A percentile compares a stretch with the other conserved stretches of the same genome.
These are phyloP conservation scores for Neurospora terricola DNA, from an alignment of 495 filamentous ascomycete genomes.

Conservation along the genomic window DNA sequence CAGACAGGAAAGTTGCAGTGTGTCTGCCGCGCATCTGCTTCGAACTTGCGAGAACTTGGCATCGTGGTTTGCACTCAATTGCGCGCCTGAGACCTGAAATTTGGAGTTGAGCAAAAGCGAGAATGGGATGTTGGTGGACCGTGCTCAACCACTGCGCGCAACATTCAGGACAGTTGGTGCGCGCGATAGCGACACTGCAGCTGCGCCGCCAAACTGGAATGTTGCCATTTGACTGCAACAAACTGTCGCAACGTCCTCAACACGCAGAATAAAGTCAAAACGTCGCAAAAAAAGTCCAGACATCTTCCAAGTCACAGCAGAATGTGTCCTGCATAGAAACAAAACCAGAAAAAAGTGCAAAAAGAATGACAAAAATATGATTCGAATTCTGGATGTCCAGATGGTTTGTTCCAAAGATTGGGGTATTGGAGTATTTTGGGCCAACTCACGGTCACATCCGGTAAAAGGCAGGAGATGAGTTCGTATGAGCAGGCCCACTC, in stretches of 20 bases:
- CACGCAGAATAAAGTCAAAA: neutral
- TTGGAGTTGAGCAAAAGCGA: neutral
- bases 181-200: neutral
- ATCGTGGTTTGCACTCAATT: neutral
- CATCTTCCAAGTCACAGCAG: neutral
- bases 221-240: neutral
- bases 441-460: conserved; percentile 33
- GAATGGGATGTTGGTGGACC: neutral
- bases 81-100: neutral
- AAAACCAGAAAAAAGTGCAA: neutral
- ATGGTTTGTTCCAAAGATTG: conserved; percentile 27
- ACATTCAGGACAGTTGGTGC: neutral
- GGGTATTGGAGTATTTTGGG: conserved; percentile 24
- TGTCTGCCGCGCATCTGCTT: neutral
- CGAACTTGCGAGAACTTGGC: neutral
- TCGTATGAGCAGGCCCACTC: conserved; percentile 29
- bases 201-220: neutral
- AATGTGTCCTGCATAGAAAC: neutral
- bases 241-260: neutral
- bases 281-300: neutral
- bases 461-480: conserved; percentile 34
- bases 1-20: neutral
- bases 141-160: neutral
- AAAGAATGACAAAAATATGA: conserved; percentile 17
- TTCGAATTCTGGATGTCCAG: conserved; percentile 25